Evolutionary conservation across 352 stramenopile genomes (phyloP), one percentile per base, ranked within the genome.

Genomic region (Pythium vanterpoolii): DNA sequence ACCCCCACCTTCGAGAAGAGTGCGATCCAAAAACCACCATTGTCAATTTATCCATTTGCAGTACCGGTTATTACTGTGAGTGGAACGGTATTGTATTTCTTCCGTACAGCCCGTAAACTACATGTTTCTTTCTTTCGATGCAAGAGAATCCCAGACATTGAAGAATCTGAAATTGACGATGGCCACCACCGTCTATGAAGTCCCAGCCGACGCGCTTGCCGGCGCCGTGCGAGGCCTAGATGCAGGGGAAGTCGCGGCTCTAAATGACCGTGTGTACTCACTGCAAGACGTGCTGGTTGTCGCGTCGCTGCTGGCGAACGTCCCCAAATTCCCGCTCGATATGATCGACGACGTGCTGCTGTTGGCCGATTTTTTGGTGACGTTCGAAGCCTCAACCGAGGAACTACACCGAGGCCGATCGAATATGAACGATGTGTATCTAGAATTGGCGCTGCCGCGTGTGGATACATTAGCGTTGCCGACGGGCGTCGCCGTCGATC

Each of bases 371-470:
- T 71, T 87, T 27, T 27, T 82, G 6, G 51, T 89, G 16, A 62
- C 65, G 5, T 83, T 89, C 51, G 63, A 86, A 36, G 55, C 55
- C 0, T 60, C 77, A 27, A 83, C 71, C 5, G 54, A 54, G 0
- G 69, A 78, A 44, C 42, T 62, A 3, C 55, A 43, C n/a, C 47
- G 53, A 23, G 79, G 72, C 8, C 51, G 34, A 11, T 58, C 54
- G 33, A 50, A 86, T 49, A 84, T 86, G 75, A 77, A 89, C 31
- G 68, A 84, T 13, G 67, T 83, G 13, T 91, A 89, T 56, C 21
- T 88, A 51, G 49, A 60, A 34, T 55, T 87, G 47, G 56, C 69
- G 19, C 39, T 88, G 4, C 74, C 80, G 38, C 61, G 28, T n/a
- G 54, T 16, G 1, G 57, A 75, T 21, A 56, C 77, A 8, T 46